A percentile compares a stretch with the other conserved stretches of the same genome.
Conservation (phyloP, 2,329 filamentous ascomycete genomes). For the Chaetomium strumarium region DNA sequence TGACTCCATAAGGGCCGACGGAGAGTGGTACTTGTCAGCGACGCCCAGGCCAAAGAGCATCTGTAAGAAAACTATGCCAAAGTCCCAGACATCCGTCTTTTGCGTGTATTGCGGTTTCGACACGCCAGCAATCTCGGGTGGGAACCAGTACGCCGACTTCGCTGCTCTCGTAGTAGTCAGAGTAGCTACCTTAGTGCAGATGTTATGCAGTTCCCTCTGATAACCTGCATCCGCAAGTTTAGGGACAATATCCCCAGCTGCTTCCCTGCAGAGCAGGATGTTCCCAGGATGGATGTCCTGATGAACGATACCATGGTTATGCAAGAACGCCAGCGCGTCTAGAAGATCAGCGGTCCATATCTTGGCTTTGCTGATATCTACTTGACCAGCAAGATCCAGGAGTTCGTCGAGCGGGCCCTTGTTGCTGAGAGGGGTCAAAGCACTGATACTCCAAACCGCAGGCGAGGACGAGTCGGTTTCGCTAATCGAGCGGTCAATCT, state of each 20-base stretch:
- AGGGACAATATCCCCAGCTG: conserved; percentile 61
- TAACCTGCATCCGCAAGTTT: conserved; percentile 72
- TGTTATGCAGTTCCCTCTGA: conserved; percentile 59
- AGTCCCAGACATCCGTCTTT: conserved; percentile 92
- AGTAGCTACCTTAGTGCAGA: conserved; percentile 48
- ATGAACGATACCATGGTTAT: conserved; percentile 78
- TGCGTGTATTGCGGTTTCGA: conserved; percentile 58
- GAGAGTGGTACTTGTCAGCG: conserved; percentile 71
- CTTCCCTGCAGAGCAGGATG: conserved; percentile 66
- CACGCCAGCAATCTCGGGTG: conserved; percentile 65
- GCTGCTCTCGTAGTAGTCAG: conserved; percentile 52
- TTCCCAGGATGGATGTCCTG: conserved; percentile 76
- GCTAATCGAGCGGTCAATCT: conserved; percentile 53
- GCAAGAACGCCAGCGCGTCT: conserved; percentile 80
- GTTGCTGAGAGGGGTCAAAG: conserved; percentile 71
- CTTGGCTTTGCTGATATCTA: conserved; percentile 70
- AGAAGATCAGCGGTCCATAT: conserved; percentile 90
- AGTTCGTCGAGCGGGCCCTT: conserved; percentile 79
- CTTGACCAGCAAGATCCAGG: conserved; percentile 68
- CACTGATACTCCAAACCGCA: conserved; percentile 62
- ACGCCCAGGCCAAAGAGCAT: conserved; percentile 87
- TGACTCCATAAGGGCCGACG: conserved; percentile 64
- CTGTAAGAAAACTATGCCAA: conserved; percentile 85
- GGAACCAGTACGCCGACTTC: conserved; percentile 75
- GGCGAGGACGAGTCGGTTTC: conserved; percentile 23